Evolutionary conservation across 2,329 filamentous ascomycete species (phyloP).

Genomic region (Leptographium wingfieldii): DNA sequence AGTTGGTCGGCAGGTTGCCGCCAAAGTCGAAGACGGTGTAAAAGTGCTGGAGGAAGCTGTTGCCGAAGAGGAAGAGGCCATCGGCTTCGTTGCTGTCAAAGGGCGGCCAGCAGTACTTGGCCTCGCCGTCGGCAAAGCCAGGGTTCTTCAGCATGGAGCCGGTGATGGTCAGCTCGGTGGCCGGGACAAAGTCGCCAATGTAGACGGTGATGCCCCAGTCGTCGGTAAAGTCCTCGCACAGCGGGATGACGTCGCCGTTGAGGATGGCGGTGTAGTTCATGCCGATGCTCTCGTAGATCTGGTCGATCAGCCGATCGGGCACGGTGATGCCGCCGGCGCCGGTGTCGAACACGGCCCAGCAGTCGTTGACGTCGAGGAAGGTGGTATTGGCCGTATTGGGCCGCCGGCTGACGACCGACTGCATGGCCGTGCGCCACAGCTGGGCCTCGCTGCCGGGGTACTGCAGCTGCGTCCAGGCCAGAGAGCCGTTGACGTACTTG

Average conservation of each 20-base stretch:
- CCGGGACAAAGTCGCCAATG: constrained; percentile 13
- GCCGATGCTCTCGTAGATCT: constrained; percentile 16
- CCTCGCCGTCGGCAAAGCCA: constrained; percentile 19
- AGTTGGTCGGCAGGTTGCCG: constrained; percentile 7
- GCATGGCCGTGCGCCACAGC: constrained; percentile 19
- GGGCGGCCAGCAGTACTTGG: constrained; percentile 24
- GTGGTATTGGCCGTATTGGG: constrained; percentile 20
- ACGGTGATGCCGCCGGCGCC: constrained; percentile 9
- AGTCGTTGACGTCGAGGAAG: constrained; percentile 16
- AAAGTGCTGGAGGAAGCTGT: constrained; percentile 17
- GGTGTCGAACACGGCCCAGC: constrained; percentile 3
- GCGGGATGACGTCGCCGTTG: constrained; percentile 16
- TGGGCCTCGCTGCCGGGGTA: constrained; percentile 10
- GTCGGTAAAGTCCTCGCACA: constrained; percentile 24
- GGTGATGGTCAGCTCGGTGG: constrained; percentile 15
- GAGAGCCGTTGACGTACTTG: constrained; percentile 16
- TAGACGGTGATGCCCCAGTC: constrained; percentile 21
- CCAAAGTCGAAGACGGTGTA: constrained; percentile 22
- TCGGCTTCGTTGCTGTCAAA: constrained; percentile 16
- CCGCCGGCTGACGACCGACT: constrained; percentile 10
- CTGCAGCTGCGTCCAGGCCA: constrained; percentile 7
- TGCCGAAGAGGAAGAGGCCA: constrained; percentile 20
- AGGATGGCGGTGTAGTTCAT: constrained; percentile 16
- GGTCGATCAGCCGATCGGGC: constrained; percentile 14
- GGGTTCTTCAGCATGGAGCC: constrained; percentile 20